These are phyloP conservation scores for Ochromonas danica DNA, from an alignment of 108 stramenopile species.

Conservation along the genomic window DNA sequence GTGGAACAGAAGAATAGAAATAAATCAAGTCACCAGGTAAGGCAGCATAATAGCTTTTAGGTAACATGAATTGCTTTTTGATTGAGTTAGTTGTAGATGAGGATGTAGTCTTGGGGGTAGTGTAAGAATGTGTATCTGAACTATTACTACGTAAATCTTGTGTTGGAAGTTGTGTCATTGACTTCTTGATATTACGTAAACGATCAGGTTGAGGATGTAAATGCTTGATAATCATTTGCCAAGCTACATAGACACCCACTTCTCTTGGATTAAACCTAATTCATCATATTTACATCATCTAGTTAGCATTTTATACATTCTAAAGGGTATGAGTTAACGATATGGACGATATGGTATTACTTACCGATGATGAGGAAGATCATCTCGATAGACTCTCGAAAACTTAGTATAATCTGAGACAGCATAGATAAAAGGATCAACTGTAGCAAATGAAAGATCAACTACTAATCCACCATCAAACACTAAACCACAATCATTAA, in stretches of 20 bases:
- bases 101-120: not conserved
- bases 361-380: not conserved
- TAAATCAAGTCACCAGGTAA: no score
- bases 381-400: not conserved
- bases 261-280: constrained; percentile 7
- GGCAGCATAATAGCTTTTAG: not conserved
- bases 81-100: not conserved
- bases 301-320: not conserved
- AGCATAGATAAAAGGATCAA: constrained; percentile 25
- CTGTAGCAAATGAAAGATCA: constrained; percentile 4
- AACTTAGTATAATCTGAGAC: not conserved
- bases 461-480: constrained; percentile 30
- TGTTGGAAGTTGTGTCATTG: not conserved
- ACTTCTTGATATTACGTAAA: not conserved
- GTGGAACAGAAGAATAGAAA: no score
- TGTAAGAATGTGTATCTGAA: not conserved
- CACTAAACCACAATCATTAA: constrained; percentile 31
- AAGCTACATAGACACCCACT: constrained; percentile 21
- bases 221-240: not conserved
- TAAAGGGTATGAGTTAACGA: not conserved
- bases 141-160: no score
- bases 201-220: constrained; percentile 8
- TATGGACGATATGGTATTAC: not conserved
- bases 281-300: not conserved
- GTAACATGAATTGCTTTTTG: not conserved